A percentile compares a stretch with the other conserved stretches of the same genome.
Conservation (phyloP, 2,329 filamentous ascomycete genomes). For the Colletotrichum musicola region DNA sequence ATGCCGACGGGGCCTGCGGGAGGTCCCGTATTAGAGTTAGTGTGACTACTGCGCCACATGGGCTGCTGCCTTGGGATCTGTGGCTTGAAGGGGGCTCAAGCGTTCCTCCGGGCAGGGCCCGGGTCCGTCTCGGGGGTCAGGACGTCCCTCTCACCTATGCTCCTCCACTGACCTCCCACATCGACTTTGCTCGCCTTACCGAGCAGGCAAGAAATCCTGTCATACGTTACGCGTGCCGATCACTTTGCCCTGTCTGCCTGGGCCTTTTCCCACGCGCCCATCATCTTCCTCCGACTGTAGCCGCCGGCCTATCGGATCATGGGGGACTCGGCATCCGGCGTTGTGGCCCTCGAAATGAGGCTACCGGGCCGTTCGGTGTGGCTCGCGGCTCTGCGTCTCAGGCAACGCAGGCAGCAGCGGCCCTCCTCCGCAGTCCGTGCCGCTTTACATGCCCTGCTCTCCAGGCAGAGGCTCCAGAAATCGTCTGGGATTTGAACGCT, state of each 20-base stretch:
- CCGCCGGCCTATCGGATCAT: background rate
- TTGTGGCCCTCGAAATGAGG: background rate
- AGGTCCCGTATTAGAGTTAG: too few species aligned
- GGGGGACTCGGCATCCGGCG: background rate
- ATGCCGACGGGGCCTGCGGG: too few species aligned
- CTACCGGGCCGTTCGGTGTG: background rate
- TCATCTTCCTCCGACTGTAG: background rate
- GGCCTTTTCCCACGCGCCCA: background rate
- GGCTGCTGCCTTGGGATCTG: background rate
- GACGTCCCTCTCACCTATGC: too few species aligned
- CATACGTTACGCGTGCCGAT: background rate
- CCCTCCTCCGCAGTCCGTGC: background rate
- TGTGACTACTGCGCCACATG: constrained; percentile 5
- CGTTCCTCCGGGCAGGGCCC: background rate
- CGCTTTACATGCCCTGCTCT: background rate
- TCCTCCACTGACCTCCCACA: too few species aligned
- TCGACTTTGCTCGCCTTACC: background rate
- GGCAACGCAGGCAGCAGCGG: constrained; percentile 23
- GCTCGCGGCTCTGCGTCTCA: background rate
- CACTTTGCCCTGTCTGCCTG: constrained; percentile 1
- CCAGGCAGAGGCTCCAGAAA: background rate
- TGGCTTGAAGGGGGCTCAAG: background rate
- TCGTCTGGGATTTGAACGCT: background rate
- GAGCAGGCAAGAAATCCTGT: background rate
- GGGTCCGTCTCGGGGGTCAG: too few species aligned